Evolutionary conservation across 306 rosid genomes (phyloP), one percentile per base, ranked within the genome.

Genomic region (Hippophae tibetana): DNA sequence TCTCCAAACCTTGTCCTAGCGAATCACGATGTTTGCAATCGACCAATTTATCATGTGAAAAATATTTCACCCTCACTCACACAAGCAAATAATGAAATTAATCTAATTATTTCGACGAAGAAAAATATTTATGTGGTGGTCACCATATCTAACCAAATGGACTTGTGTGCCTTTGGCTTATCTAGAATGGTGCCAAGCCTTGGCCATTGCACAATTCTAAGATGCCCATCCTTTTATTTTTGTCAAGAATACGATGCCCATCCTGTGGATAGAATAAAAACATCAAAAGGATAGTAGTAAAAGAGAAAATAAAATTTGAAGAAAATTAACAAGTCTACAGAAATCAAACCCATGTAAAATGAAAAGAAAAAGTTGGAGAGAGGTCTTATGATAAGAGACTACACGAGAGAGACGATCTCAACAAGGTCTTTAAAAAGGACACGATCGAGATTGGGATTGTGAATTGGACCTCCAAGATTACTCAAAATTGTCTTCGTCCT

Each of bases 151-250:
- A 60, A 66, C 31, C 27, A 55, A 50, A 61, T 80, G 43, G 95
- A 85, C 56, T 78, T 87, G 68, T 92, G 98, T 0, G 93, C 95
- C 57, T 64, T 85, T 6, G 95, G 92, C 77, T 92, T 89, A 66
- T 92, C 96, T 80, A 92, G 81, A 65, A 92, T 80, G 47, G 54
- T 25, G 23, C 69, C 61, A 77, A 92, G 64, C 79, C 82, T 73
- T 46, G 98, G 96, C 90, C 95, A 92, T 72, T 79, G 81, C 79
- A 86, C 72, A 68, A 87, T 85, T 80, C 89, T 83, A 72, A 92
- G 72, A 86, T 80, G 81, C 62, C 98, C 96, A 71, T 92, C 85
- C 96, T 92, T 56, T 0, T 18, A 41, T 68, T 47, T 18, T 18
- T 18, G 68, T 66, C 46, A 72, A 51, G 18, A 18, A 18, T 18